A percentile compares a stretch with the other conserved stretches of the same genome.
These are phyloP conservation scores for Aspergillus novofumigatus DNA, from an alignment of 2,329 filamentous ascomycete genomes.

Conservation along the genomic window DNA sequence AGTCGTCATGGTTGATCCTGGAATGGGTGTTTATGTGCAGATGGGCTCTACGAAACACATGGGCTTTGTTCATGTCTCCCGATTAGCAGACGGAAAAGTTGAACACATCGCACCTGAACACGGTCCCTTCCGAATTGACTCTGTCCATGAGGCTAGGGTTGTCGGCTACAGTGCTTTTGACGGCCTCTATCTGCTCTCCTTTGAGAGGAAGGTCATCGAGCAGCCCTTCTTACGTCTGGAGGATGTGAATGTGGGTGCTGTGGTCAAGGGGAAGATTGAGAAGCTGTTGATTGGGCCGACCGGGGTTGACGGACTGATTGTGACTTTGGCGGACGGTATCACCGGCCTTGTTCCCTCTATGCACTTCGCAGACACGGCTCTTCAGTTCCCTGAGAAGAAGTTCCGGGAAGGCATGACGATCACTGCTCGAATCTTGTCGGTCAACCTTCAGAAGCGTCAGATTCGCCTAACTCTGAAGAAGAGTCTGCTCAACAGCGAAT, in stretches of 20 bases:
- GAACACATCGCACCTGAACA: slow-evolving; percentile 73
- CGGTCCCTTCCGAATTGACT: slow-evolving; percentile 73
- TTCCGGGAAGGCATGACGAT: slow-evolving; percentile 83
- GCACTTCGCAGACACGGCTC: slow-evolving; percentile 80
- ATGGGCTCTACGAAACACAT: slow-evolving; percentile 61
- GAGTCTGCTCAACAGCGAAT: slow-evolving; percentile 84
- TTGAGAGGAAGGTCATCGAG: slow-evolving; percentile 76
- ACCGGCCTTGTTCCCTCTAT: slow-evolving; percentile 82
- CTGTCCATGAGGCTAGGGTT: slow-evolving; percentile 75
- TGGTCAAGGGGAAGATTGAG: slow-evolving; percentile 79
- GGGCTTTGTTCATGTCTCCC: slow-evolving; percentile 94
- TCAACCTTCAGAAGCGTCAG: slow-evolving; percentile 68
- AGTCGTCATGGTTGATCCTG: slow-evolving; percentile 73
- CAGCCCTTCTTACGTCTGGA: slow-evolving; percentile 89
- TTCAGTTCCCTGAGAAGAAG: slow-evolving; percentile 94
- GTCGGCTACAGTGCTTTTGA: slow-evolving; percentile 85
- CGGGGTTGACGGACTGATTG: slow-evolving; percentile 76
- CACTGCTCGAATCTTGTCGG: slow-evolving; percentile 79
- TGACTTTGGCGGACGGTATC: slow-evolving; percentile 82
- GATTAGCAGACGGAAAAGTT: slow-evolving; percentile 83
- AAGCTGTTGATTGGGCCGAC: slow-evolving; percentile 73
- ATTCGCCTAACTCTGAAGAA: slow-evolving; percentile 92
- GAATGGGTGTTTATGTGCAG: slow-evolving; percentile 76
- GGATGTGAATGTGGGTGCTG: slow-evolving; percentile 75
- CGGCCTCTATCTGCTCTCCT: slow-evolving; percentile 77